A percentile compares a stretch with the other conserved stretches of the same genome.
Evolutionary conservation across 352 stramenopile species (phyloP).

Genomic region (Phytophthora crassamura): DNA sequence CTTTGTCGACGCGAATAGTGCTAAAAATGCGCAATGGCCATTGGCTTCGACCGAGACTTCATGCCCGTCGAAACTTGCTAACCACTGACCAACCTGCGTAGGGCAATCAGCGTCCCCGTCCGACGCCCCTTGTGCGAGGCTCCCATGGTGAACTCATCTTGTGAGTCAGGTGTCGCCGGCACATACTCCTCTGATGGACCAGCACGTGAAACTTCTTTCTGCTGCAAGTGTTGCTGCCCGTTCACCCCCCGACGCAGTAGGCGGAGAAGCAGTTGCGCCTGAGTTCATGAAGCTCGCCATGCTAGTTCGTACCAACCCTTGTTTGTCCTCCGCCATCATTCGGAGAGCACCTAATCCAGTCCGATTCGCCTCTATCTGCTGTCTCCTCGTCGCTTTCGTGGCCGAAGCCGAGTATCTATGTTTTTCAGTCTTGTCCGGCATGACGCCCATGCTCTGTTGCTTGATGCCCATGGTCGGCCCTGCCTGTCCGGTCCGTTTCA

Average conservation of each 20-base stretch:
- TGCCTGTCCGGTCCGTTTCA: no score
- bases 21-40: not conserved
- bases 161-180: not conserved
- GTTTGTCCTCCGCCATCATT: not conserved
- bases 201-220: no score
- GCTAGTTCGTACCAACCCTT: not conserved
- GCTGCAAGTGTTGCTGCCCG: no score
- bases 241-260: no score
- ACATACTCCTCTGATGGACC: no score
- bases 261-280: not conserved
- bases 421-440: not conserved
- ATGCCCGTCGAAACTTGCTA: not conserved
- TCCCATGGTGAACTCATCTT: constrained; percentile 5
- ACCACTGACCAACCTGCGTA: not conserved
- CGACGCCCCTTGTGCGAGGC: not conserved
- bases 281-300: not conserved
- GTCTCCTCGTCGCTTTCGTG: not conserved
- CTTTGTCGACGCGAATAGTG: not conserved
- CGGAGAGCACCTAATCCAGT: no score
- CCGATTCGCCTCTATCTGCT: no score
- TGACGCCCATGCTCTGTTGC: not conserved
- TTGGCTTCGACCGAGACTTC: not conserved
- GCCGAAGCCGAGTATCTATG: no score
- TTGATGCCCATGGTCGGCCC: no score
- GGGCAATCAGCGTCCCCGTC: not conserved